phyloP scores from a whole-genome alignment of 2,329 filamentous ascomycete species.

The Botrytis galanthina region DNA sequence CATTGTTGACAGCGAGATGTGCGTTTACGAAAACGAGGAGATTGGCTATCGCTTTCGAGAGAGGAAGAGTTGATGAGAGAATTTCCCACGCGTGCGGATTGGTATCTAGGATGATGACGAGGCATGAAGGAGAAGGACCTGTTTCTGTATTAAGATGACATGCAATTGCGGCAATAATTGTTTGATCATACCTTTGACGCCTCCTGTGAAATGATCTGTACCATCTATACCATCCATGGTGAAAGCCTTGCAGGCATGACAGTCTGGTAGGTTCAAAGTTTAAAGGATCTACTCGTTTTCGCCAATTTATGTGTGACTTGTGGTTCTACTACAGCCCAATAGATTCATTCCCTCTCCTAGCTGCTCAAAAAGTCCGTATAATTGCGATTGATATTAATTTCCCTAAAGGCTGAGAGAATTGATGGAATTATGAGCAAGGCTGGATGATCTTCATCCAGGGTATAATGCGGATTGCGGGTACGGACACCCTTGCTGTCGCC shows the following conservation, averaged over 20 bases:
- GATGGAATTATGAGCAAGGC: background rate
- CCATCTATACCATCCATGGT: slow-evolving; percentile 66
- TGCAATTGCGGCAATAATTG: background rate
- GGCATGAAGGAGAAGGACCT: slow-evolving; percentile 71
- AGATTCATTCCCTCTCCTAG: background rate
- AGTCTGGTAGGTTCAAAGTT: slow-evolving; percentile 6
- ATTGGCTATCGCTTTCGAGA: slow-evolving; percentile 82
- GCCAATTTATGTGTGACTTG: background rate
- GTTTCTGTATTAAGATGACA: slow-evolving; percentile 22
- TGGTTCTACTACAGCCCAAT: background rate
- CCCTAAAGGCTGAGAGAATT: background rate
- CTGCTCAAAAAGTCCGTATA: background rate
- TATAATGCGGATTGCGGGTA: background rate
- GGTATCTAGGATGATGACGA: slow-evolving; percentile 90
- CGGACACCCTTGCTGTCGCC: background rate
- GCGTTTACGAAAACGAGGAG: slow-evolving; percentile 96
- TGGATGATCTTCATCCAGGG: slow-evolving; percentile 11
- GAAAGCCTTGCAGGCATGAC: slow-evolving; percentile 30
- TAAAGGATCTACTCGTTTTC: background rate
- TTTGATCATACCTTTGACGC: slow-evolving; percentile 44
- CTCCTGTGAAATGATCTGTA: slow-evolving; percentile 52
- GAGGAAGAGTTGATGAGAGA: slow-evolving; percentile 69
- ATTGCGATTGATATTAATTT: background rate
- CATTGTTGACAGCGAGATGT: slow-evolving; percentile 89
- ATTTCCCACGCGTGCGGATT: slow-evolving; percentile 93